phyloP scores from a whole-genome alignment of 2,329 filamentous ascomycete genomes.

The Claviceps lovelessii region DNA sequence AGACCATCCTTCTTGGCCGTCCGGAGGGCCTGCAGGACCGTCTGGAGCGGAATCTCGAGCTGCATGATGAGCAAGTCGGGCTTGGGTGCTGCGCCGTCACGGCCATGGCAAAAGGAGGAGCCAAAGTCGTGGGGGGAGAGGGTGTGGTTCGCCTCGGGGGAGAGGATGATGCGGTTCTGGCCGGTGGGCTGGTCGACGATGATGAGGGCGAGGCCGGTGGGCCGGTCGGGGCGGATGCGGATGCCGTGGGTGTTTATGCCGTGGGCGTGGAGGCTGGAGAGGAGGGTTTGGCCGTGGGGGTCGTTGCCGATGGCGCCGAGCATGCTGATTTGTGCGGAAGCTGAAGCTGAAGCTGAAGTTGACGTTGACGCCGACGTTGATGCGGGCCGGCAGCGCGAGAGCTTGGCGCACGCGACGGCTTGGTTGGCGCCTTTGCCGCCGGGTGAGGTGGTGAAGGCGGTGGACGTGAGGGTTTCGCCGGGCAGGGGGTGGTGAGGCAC shows the following conservation, averaged over 20 bases:
- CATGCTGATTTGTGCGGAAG: slow-evolving; percentile 24
- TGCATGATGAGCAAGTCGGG: slow-evolving; percentile 61
- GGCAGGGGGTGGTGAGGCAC: slow-evolving; percentile 69
- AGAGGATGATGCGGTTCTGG: slow-evolving; percentile 64
- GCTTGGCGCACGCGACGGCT: slow-evolving; percentile 73
- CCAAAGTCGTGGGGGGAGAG: slow-evolving; percentile 24
- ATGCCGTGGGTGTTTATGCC: slow-evolving; percentile 49
- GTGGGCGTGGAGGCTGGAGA: slow-evolving; percentile 40
- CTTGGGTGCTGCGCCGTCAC: slow-evolving; percentile 3
- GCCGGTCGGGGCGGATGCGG: not conserved
- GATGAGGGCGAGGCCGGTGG: slow-evolving; percentile 59
- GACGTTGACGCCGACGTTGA: not conserved
- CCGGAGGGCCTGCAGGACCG: slow-evolving; percentile 46
- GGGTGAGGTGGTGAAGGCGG: slow-evolving; percentile 62
- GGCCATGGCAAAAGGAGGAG: not conserved
- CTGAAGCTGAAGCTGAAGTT: not conserved
- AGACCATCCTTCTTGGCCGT: slow-evolving; percentile 34
- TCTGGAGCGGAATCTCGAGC: slow-evolving; percentile 58
- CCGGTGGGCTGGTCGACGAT: slow-evolving; percentile 58
- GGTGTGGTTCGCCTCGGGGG: slow-evolving; percentile 54
- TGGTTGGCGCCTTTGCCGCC: slow-evolving; percentile 96
- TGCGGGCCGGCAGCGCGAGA: slow-evolving; percentile 39
- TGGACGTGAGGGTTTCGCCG: slow-evolving; percentile 77
- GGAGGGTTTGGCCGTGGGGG: slow-evolving; percentile 47
- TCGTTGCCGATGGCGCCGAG: slow-evolving; percentile 60